Base-by-base conservation (phyloP, 331 rosid species). In the Quercus phellos region DNA sequence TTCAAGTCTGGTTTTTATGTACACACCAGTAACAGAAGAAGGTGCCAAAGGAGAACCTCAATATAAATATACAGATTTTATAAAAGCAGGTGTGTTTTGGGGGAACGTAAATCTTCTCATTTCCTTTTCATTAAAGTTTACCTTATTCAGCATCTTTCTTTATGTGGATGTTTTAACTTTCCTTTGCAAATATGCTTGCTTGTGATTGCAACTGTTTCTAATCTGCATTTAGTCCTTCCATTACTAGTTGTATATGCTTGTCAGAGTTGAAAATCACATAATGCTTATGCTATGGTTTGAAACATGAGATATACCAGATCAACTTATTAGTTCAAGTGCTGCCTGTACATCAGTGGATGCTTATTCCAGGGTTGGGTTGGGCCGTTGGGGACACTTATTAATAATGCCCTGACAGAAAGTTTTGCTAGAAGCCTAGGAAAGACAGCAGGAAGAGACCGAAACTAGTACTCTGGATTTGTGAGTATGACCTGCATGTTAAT, bases 1-100 rank as follows among this genome's bases (percentile, higher is more conserved):
- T 87, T 90, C 99, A 56, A 95, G 98, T 88, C 87, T 95, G 85
- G 99, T 93, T 82, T 95, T 91, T 82, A 95, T 95, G 99, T 95
- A 90, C 85, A 95, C 98, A 27, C 98, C 99, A 10, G 98, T 95
- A 55, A 90, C 97, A 59, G 94, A 89, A 87, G 97, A 86, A 81
- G 98, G 98, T 81, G 92, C 91, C 77, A 95, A 91, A 83, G 99
- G 99, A 58, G 99, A 95, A 77, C 98, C 97, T 79, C 98, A 91
- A 77, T 95, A 91, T 82, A 86, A 95, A 72, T 89, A 95, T 83
- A 95, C 99, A 3, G 98, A 93, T 76, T 92, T 89, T 85, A 86
- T 95, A 71, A 95, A 87, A 89, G 97, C 99, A 43, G 99, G 99
- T 95, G 68, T 18, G 85, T 16, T 50, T 79, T 72, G 74, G 30